These are phyloP conservation scores for Rhododendron kiyosumense DNA, from an alignment of 148 eudicot genomes.

Conservation along the genomic window DNA sequence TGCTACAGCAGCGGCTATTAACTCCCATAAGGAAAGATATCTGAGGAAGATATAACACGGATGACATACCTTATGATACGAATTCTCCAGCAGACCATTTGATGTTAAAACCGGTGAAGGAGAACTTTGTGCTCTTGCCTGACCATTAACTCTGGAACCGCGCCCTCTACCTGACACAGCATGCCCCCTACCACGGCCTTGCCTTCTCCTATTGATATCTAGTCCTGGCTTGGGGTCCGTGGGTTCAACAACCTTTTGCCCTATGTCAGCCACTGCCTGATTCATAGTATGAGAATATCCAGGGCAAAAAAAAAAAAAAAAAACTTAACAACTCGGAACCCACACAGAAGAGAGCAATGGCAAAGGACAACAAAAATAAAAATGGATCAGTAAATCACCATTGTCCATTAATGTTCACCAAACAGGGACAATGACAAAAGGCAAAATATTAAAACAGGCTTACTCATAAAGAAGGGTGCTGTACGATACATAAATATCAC, in stretches of 20 bases:
- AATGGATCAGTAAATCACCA: not conserved
- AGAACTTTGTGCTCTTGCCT: slow-evolving; percentile 36
- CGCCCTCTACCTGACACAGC: slow-evolving; percentile 71
- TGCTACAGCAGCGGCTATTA: not conserved
- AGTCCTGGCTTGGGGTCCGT: slow-evolving; percentile 34
- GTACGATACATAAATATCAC: not conserved
- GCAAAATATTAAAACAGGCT: not conserved
- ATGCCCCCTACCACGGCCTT: slow-evolving; percentile 75
- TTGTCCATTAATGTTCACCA: not conserved
- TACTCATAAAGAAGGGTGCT: not conserved
- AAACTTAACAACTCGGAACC: not conserved
- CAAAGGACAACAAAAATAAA: not conserved
- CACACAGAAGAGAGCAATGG: not conserved
- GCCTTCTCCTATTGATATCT: slow-evolving; percentile 64
- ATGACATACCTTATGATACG: slow-evolving; percentile 46
- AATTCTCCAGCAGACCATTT: slow-evolving; percentile 68
- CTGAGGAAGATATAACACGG: not conserved
- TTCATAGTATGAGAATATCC: slow-evolving; percentile 8
- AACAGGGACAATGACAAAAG: not conserved
- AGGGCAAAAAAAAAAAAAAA: not conserved
- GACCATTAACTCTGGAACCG: slow-evolving; percentile 61
- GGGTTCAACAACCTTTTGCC: slow-evolving; percentile 38
- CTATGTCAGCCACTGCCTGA: slow-evolving; percentile 53
- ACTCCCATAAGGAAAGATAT: not conserved
- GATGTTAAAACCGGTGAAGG: slow-evolving; percentile 30